Conservation (phyloP, 768 basidiomycete species). For the Clavulina sp. region DNA sequence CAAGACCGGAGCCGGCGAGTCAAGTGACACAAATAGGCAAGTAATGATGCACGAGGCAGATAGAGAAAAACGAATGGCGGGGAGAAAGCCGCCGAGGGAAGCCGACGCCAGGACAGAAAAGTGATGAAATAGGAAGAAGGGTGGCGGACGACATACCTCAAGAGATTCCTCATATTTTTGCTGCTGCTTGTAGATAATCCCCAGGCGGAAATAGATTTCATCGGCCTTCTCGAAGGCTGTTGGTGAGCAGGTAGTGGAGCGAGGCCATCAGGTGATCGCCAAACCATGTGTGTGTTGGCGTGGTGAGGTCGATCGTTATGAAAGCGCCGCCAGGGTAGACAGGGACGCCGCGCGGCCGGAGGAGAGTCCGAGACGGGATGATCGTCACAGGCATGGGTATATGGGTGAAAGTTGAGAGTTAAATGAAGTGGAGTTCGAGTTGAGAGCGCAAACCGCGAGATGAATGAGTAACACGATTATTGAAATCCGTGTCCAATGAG, state of each 20-base stretch:
- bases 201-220: slow-evolving; percentile 93
- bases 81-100: background rate
- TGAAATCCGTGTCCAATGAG: no score
- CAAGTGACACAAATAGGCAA: background rate
- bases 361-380: no score
- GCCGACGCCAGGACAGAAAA: background rate
- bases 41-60: no score
- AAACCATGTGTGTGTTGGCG: background rate
- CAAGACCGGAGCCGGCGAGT: no score
- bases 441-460: no score
- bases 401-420: no score
- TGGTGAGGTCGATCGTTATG: no score
- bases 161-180: slow-evolving; percentile 81
- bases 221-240: slow-evolving; percentile 96
- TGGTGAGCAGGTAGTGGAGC: slow-evolving; percentile 10
- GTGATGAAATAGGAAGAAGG: background rate
- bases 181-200: slow-evolving; percentile 99
- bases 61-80: background rate
- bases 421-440: no score
- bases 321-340: no score
- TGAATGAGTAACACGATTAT: no score
- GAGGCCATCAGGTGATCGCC: background rate
- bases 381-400: no score
- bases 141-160: slow-evolving; percentile 21
- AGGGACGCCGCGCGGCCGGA: no score